Evolutionary conservation across 2,329 filamentous ascomycete genomes (phyloP), one percentile per base, ranked within the genome.

Genomic region (Allantophomopsis cytisporea): DNA sequence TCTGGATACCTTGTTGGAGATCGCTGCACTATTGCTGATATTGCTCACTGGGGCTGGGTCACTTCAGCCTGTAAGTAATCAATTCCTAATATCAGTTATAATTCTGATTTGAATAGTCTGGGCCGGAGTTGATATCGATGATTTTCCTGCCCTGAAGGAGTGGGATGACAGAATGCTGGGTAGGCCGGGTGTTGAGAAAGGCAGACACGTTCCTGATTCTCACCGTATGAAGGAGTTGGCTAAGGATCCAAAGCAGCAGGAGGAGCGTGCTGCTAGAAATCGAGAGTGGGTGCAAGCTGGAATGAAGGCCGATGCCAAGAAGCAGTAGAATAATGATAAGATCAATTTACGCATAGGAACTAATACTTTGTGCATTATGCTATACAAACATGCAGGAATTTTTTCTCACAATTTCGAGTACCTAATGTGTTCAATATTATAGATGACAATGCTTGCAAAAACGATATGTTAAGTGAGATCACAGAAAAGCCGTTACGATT

Each of bases 41-140:
- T 94, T 43, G 68, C 83, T 32, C 74, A 75, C 56, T 87, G 80
- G 72, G 83, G 83, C 18, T 93, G 86, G 85, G 69, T 89, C 4
- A 66, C 76, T 4, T 39, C 57, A 12, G 57, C 63, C 28, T 57
- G 69, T 73, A 55, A 45, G 63, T 60, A n/a, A n/a, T n/a, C n/a
- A n/a, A n/a, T n/a, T n/a, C n/a, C n/a, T n/a, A n/a, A n/a, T n/a
- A n/a, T n/a, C n/a, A n/a, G n/a, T n/a, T n/a, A n/a, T n/a, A n/a
- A n/a, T n/a, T n/a, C n/a, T n/a, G n/a, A n/a, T n/a, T n/a, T n/a
- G n/a, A n/a, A 43, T 60, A 69, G 69, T 37, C 17, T 81, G 73
- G 73, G 66, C 73, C 0, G 79, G 79, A 13, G 55, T 86, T 35
- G 73, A 86, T 38, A 74, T 89, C 40, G 64, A 77, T 1, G 77